These are phyloP conservation scores for Digitaria exilis DNA, from an alignment of 202 grass and related monocot genomes.

Conservation along the genomic window DNA sequence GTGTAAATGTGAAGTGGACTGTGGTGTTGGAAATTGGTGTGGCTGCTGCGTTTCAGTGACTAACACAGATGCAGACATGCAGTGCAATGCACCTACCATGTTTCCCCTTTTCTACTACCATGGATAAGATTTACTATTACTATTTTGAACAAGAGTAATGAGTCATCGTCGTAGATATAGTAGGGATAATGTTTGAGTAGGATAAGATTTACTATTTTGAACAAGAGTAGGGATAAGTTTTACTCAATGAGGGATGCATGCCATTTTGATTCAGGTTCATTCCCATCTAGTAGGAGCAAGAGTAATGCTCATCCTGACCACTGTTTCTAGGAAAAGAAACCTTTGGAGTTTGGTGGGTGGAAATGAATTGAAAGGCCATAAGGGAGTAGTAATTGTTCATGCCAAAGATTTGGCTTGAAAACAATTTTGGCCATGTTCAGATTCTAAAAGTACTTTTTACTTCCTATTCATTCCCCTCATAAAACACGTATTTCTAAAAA, in stretches of 20 bases:
- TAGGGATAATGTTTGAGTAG: no score
- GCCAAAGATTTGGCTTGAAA: neutral
- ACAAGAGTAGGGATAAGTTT: neutral
- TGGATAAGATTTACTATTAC: no score
- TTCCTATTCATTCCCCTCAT: no score
- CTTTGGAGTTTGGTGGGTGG: neutral
- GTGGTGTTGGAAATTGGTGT: neutral
- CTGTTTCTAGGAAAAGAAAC: neutral
- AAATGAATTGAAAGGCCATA: neutral
- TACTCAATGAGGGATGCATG: neutral
- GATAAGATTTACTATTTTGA: neutral
- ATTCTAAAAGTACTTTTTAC: no score
- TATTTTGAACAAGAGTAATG: no score
- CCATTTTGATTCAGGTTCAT: neutral
- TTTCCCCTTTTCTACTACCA: neutral
- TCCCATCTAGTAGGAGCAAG: neutral
- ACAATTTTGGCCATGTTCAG: no score
- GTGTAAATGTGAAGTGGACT: conserved; percentile 20
- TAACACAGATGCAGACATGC: no score
- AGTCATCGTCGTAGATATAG: neutral
- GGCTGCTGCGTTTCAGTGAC: no score
- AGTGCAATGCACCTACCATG: neutral
- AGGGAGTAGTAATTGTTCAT: neutral
- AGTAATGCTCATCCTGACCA: neutral
- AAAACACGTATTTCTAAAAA: no score